Conservation (phyloP, 2,329 filamentous ascomycete species). For the Venturia aucupariae region DNA sequence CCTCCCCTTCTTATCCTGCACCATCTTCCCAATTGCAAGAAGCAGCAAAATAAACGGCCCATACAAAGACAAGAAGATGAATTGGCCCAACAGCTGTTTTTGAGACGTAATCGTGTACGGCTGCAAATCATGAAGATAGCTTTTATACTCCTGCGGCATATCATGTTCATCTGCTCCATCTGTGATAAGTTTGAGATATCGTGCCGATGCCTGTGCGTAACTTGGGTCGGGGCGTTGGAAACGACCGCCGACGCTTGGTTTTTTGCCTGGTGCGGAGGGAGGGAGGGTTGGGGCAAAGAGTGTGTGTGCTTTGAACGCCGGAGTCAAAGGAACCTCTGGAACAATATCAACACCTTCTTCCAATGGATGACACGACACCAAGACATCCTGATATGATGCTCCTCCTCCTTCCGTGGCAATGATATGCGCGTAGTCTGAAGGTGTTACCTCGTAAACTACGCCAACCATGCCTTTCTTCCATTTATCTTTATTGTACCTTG, state of each 20-base stretch:
- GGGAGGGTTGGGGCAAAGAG: constrained; percentile 56
- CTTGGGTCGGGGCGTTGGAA: constrained; percentile 54
- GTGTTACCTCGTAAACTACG: constrained; percentile 90
- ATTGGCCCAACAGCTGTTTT: constrained; percentile 57
- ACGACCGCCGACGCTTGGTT: constrained; percentile 29
- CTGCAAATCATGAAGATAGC: constrained; percentile 59
- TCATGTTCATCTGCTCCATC: constrained; percentile 70
- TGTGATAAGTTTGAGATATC: constrained; percentile 73
- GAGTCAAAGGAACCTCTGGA: constrained; percentile 52
- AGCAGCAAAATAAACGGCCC: constrained; percentile 48
- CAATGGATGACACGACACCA: constrained; percentile 68
- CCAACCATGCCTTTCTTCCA: constrained; percentile 83
- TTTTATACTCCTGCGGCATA: constrained; percentile 69
- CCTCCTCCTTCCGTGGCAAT: constrained; percentile 87
- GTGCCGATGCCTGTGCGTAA: constrained; percentile 72
- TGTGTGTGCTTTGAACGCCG: constrained; percentile 69
- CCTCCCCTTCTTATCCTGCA: constrained; percentile 57
- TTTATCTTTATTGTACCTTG: constrained; percentile 42
- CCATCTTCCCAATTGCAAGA: constrained; percentile 32
- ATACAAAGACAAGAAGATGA: constrained; percentile 53
- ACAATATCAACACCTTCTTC: constrained; percentile 36
- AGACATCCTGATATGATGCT: constrained; percentile 70
- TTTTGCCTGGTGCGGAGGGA: constrained; percentile 21
- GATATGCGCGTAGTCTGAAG: constrained; percentile 72
- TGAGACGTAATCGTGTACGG: constrained; percentile 61